Percentiles rank a stretch among this genome's conserved stretches.
Evolutionary conservation across 768 basidiomycete genomes (phyloP).

Genomic region (Russula sp.): DNA sequence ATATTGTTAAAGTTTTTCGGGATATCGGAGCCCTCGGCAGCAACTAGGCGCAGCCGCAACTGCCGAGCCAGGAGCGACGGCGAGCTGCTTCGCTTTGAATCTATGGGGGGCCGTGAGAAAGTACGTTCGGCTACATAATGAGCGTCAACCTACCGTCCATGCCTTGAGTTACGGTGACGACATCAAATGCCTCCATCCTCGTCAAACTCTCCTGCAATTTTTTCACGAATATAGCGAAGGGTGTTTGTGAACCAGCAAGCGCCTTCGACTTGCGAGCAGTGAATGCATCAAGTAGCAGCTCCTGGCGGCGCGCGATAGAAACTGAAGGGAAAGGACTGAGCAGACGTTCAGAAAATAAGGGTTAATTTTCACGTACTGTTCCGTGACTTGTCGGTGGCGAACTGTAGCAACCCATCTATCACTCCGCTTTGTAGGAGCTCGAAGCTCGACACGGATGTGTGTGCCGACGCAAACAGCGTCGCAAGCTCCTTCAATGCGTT

Average conservation of each 20-base stretch:
- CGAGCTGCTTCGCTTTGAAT: constrained; percentile 79
- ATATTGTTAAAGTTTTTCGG: constrained; percentile 85
- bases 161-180: constrained; percentile 79
- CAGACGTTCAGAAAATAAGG: not conserved
- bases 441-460: constrained; percentile 86
- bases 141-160: constrained; percentile 58
- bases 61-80: constrained; percentile 90
- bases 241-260: constrained; percentile 43
- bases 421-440: constrained; percentile 92
- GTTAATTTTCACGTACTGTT: constrained; percentile 41
- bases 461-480: constrained; percentile 67
- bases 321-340: constrained; percentile 42
- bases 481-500: constrained; percentile 71
- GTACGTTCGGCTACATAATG: not conserved
- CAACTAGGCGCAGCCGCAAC: constrained; percentile 82
- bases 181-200: constrained; percentile 92
- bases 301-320: constrained; percentile 55
- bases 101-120: constrained; percentile 33
- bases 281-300: constrained; percentile 77
- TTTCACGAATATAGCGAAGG: constrained; percentile 79
- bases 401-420: constrained; percentile 78
- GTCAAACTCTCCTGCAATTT: constrained; percentile 95
- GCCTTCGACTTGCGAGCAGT: constrained; percentile 46
- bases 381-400: constrained; percentile 65
- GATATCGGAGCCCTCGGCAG: constrained; percentile 82